A percentile compares a stretch with the other conserved stretches of the same genome.
Evolutionary conservation across 345 rosid genomes (phyloP).

Genomic region (Lepidium africanum): DNA sequence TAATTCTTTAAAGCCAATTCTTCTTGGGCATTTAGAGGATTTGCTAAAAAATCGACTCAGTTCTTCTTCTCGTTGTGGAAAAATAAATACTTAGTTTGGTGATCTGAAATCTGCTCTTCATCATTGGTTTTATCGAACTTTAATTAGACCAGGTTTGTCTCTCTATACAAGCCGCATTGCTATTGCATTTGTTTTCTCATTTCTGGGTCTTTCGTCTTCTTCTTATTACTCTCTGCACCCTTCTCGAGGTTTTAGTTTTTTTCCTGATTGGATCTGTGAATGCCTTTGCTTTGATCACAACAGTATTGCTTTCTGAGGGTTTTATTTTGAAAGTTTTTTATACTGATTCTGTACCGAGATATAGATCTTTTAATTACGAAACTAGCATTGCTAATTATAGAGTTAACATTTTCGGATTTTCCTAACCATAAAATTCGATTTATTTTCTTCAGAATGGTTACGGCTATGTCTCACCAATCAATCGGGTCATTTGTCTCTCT

Average conservation of each 20-base stretch:
- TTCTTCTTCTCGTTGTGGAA: background rate
- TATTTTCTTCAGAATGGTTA: conserved; percentile 54
- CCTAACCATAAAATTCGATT: background rate
- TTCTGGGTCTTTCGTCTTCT: background rate
- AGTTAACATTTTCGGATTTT: background rate
- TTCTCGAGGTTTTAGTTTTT: background rate
- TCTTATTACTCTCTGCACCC: background rate
- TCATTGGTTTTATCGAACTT: background rate
- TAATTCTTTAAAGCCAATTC: background rate
- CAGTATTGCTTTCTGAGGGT: background rate
- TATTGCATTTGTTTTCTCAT: background rate
- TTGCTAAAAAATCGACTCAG: background rate
- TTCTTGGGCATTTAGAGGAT: background rate
- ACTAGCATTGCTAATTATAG: background rate
- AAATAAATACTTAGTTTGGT: background rate
- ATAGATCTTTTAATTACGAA: background rate
- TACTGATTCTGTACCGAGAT: background rate
- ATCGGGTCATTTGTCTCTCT: conserved; percentile 34
- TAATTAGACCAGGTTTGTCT: conserved; percentile 6
- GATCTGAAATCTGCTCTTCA: background rate
- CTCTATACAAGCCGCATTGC: background rate
- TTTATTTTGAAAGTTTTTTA: background rate
- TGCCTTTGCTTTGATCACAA: background rate
- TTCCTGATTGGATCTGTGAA: background rate
- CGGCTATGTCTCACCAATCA: conserved; percentile 47